These are phyloP conservation scores for Bothriochloa decipiens DNA, from an alignment of 176 grass and related monocot genomes.

Conservation along the genomic window DNA sequence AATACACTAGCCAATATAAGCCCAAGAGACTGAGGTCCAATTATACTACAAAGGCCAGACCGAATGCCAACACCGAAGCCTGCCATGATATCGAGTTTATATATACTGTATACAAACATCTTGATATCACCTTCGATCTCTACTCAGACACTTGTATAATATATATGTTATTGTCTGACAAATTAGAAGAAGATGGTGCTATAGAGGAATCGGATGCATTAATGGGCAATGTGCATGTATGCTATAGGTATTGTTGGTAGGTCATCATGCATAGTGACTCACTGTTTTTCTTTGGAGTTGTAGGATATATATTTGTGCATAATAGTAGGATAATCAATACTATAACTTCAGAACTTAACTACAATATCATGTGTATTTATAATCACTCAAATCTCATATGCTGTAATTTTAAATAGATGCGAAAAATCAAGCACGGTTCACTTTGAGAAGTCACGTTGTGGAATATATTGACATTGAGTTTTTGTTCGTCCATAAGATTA, in stretches of 20 bases:
- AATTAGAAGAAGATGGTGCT: too few relatives aligned
- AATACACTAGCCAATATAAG: too few relatives aligned
- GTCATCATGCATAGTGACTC: not conserved
- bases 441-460: not conserved
- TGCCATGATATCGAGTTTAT: too few relatives aligned
- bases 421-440: not conserved
- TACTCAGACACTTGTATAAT: too few relatives aligned
- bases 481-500: not conserved
- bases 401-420: not conserved
- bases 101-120: too few relatives aligned
- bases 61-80: too few relatives aligned
- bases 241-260: slow-evolving; percentile 6
- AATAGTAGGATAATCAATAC: not conserved
- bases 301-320: not conserved
- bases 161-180: too few relatives aligned
- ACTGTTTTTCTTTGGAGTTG: not conserved
- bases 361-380: not conserved
- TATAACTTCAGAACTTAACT: not conserved
- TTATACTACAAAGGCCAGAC: too few relatives aligned
- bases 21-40: too few relatives aligned
- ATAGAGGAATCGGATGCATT: slow-evolving; percentile 41
- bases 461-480: not conserved
- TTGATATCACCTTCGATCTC: too few relatives aligned
- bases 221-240: slow-evolving; percentile 19
- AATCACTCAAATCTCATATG: not conserved